Conservation (phyloP, 2,329 filamentous ascomycete species). For the Scopulariopsis brevicaulis region DNA sequence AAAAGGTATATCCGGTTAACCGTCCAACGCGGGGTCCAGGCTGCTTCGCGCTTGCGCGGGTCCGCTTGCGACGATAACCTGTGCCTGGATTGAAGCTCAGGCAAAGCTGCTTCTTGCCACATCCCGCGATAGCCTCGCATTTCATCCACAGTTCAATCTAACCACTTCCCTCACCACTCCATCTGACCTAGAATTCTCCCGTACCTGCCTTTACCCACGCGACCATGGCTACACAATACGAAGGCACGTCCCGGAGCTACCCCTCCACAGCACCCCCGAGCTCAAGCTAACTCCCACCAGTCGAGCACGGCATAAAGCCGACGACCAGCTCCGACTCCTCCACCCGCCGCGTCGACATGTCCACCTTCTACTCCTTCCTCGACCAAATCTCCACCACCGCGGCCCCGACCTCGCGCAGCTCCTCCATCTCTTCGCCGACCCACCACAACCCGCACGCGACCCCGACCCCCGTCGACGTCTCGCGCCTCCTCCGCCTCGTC, state of each 20-base stretch:
- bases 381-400: constrained; percentile 30
- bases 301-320: constrained; percentile 37
- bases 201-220: background rate
- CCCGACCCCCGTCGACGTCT: constrained; percentile 48
- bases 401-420: constrained; percentile 18
- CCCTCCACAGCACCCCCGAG: constrained; percentile 6
- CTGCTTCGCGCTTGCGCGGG: background rate
- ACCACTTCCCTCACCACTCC: background rate
- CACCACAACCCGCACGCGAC: constrained; percentile 44
- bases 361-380: constrained; percentile 48
- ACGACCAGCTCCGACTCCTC: constrained; percentile 10
- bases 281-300: constrained; percentile 20
- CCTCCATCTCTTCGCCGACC: constrained; percentile 10
- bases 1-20: background rate
- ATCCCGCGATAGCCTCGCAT: background rate
- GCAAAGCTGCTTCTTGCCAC: background rate
- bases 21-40: background rate
- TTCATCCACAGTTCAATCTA: background rate
- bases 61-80: background rate
- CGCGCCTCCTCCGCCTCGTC: constrained; percentile 45
- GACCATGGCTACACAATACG: constrained; percentile 44
- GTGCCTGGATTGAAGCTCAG: background rate
- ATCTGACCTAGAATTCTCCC: background rate
- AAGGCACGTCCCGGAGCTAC: constrained; percentile 24
- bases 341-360: constrained; percentile 50